Conservation (phyloP, 2,329 filamentous ascomycete species). For the Fusarium newnesense region DNA sequence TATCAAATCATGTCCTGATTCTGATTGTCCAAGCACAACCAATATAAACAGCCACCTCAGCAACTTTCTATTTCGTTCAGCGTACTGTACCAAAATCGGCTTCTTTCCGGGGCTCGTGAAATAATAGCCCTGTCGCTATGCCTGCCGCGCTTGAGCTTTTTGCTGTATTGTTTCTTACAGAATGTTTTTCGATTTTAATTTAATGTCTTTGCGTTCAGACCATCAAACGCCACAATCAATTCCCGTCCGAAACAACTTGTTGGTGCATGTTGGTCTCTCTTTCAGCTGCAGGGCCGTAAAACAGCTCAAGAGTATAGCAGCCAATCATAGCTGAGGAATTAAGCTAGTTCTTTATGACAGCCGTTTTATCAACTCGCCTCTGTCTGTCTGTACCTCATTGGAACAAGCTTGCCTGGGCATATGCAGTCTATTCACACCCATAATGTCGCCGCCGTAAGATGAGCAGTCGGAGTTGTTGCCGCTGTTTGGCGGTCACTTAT, state of each 20-base stretch:
- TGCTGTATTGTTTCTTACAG: slow-evolving; percentile 15
- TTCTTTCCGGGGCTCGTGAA: not conserved
- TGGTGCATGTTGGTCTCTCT: slow-evolving; percentile 5
- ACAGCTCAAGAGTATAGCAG: not conserved
- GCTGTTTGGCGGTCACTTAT: not conserved
- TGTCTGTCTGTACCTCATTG: not conserved
- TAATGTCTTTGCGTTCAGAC: slow-evolving; percentile 19
- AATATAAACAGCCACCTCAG: not conserved
- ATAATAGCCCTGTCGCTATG: slow-evolving; percentile 6
- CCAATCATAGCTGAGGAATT: slow-evolving; percentile 6
- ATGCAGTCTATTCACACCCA: slow-evolving; percentile 13
- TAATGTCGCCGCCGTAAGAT: slow-evolving; percentile 5
- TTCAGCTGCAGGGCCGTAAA: slow-evolving; percentile 11
- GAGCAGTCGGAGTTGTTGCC: not conserved
- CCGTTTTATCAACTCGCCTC: not conserved
- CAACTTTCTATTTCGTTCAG: not conserved
- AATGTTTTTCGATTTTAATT: not conserved
- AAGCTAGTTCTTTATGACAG: not conserved
- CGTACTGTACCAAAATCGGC: slow-evolving; percentile 15
- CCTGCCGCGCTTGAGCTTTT: slow-evolving; percentile 12
- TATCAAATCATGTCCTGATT: not conserved
- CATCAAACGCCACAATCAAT: slow-evolving; percentile 20
- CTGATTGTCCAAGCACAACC: not conserved
- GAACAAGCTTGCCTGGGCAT: slow-evolving; percentile 6
- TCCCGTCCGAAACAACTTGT: slow-evolving; percentile 8